Evolutionary conservation across 495 filamentous ascomycete genomes (phyloP), one percentile per base, ranked within the genome.

Genomic region (Hapsidospora chrysogenum): DNA sequence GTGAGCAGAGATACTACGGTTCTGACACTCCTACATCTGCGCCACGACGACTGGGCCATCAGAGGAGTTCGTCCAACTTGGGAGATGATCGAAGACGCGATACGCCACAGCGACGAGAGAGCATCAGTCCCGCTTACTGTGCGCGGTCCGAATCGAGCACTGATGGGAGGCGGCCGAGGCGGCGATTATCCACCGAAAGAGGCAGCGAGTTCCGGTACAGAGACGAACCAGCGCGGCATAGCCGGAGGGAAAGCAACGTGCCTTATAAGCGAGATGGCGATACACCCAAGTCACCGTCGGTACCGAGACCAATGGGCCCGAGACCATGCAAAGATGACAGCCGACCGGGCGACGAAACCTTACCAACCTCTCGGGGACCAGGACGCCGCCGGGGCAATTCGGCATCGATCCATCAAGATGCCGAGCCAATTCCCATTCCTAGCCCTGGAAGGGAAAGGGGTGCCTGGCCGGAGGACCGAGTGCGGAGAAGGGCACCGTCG

Each of bases 1-100:
- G 37, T 4, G 37, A 39, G 2, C 17, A 33, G 30, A 17, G n/a
- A 2, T 39, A 39, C 18, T 2, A 32, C 14, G 36, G 21, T 13
- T 22, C 19, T 16, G 23, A 6, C 6, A 6, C 23, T 6, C 11
- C 23, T 6, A 26, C 23, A 11, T 6, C 23, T 26, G 23, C 6
- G 11, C 23, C 23, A 22, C 31, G 31, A 22, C 16, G 6, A 3
- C 4, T 17, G 17, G 8, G 9, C 3, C 17, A 7, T 11, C 17
- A 22, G 19, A 15, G 31, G 17, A 15, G 17, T 9, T 30, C 8
- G 4, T 9, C 28, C 5, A 9, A 9, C 28, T 9, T 30, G 4
- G 23, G 13, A 17, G 23, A 26, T 6, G 23, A 26, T 26, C 23
- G 23, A 6, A 26, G 23, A 26, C 6, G 11, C 6, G 23, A 26